These are phyloP conservation scores for Podosphaera fusca DNA, from an alignment of 2,329 filamentous ascomycete genomes.

Conservation along the genomic window DNA sequence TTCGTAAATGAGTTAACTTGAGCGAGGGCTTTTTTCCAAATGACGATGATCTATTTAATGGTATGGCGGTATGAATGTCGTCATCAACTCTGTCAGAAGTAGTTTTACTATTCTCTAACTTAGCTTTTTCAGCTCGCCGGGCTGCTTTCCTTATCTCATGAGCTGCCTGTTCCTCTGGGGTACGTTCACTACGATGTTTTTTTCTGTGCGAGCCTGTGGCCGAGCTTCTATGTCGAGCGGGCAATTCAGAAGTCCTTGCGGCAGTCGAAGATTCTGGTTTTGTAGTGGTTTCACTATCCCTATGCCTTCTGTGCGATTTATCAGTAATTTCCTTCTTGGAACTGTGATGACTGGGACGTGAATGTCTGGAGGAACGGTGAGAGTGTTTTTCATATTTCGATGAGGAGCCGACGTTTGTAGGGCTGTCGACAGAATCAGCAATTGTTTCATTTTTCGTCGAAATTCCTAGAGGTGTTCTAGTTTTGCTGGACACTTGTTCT, in stretches of 20 bases:
- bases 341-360: slow-evolving; percentile 6
- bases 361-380: slow-evolving; percentile 10
- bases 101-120: slow-evolving; percentile 2
- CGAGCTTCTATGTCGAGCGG: slow-evolving; percentile 13
- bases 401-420: no score
- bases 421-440: no score
- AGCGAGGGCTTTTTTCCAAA: slow-evolving; percentile 5
- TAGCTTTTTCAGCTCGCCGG: slow-evolving; percentile 5
- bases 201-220: slow-evolving; percentile 9
- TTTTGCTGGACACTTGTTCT: no score
- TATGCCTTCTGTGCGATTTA: background rate
- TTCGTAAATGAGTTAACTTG: slow-evolving; percentile 6
- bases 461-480: no score
- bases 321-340: slow-evolving; percentile 5
- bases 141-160: slow-evolving; percentile 14
- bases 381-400: slow-evolving; percentile 5
- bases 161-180: slow-evolving; percentile 13
- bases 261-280: slow-evolving; percentile 6
- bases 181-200: slow-evolving; percentile 9
- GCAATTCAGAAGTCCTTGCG: slow-evolving; percentile 6
- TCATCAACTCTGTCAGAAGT: slow-evolving; percentile 3
- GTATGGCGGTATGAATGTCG: slow-evolving; percentile 1
- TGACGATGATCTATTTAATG: background rate
- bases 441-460: no score
- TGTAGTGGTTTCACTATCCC: slow-evolving; percentile 2